These are phyloP conservation scores for Suillus weaverae DNA, from an alignment of 768 basidiomycete species.

Conservation along the genomic window DNA sequence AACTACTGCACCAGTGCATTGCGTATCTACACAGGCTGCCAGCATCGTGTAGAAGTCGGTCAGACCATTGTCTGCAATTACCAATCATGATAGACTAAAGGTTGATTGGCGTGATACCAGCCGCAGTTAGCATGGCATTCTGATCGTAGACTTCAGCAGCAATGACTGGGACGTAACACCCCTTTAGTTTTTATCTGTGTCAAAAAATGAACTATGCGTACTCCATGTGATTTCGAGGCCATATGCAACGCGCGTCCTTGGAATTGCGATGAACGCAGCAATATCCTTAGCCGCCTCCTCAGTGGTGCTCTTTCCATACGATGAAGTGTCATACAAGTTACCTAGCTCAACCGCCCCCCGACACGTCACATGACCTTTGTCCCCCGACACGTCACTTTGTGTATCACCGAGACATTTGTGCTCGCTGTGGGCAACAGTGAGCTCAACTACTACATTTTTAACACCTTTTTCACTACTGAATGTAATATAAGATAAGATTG, in stretches of 20 bases:
- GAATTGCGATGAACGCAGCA: slow-evolving; percentile 67
- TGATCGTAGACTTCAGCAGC: slow-evolving; percentile 50
- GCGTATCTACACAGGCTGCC: slow-evolving; percentile 50
- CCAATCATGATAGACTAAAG: slow-evolving; percentile 52
- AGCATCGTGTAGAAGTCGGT: slow-evolving; percentile 40
- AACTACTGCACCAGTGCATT: slow-evolving; percentile 52
- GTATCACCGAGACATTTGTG: too few species aligned
- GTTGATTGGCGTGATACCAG: slow-evolving; percentile 51
- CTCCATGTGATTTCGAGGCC: slow-evolving; percentile 57
- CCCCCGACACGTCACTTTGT: too few species aligned
- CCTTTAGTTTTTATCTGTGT: slow-evolving; percentile 29
- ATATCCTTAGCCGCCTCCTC: slow-evolving; percentile 71
- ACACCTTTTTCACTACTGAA: too few species aligned
- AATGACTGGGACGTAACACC: slow-evolving; percentile 52
- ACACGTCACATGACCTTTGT: too few species aligned
- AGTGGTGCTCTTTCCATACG: slow-evolving; percentile 47
- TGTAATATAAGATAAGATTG: too few species aligned
- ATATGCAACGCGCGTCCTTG: too few species aligned
- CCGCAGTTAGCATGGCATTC: slow-evolving; percentile 40
- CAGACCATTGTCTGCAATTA: slow-evolving; percentile 47
- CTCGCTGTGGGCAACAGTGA: too few species aligned
- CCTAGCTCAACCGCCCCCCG: too few species aligned
- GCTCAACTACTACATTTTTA: too few species aligned
- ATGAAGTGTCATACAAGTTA: slow-evolving; percentile 7
- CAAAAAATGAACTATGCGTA: slow-evolving; percentile 23